Conservation (phyloP, 345 rosid genomes). For the Noccaea caerulescens region DNA sequence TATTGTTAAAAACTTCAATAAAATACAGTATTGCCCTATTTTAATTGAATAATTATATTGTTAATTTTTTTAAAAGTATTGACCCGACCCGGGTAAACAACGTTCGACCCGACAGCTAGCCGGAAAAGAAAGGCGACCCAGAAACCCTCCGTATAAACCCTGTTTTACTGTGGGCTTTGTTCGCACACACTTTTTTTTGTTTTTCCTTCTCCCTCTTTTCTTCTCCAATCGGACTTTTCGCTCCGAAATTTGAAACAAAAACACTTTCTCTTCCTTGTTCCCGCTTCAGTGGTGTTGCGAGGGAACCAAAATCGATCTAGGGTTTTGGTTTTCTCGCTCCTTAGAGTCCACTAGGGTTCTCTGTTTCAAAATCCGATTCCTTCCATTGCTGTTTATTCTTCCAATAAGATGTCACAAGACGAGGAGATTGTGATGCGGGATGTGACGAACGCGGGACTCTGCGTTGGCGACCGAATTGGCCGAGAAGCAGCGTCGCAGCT, state of each 20-base stretch:
- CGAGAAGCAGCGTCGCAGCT: slow-evolving; percentile 79
- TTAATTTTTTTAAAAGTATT: not conserved
- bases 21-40: no score
- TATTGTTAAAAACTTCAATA: no score
- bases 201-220: not conserved
- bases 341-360: slow-evolving; percentile 20
- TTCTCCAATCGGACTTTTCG: slow-evolving; percentile 30
- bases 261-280: slow-evolving; percentile 30
- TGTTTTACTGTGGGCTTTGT: slow-evolving; percentile 24
- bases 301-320: slow-evolving; percentile 41
- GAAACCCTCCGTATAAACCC: slow-evolving; percentile 41
- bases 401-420: slow-evolving; percentile 61
- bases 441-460: slow-evolving; percentile 77
- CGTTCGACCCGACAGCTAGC: slow-evolving; percentile 13
- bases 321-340: slow-evolving; percentile 41
- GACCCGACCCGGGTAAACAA: slow-evolving; percentile 27
- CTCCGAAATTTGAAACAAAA: slow-evolving; percentile 14
- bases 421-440: slow-evolving; percentile 89
- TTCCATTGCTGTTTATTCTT: not conserved
- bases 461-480: slow-evolving; percentile 77
- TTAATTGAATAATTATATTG: no score
- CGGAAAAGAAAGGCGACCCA: slow-evolving; percentile 33
- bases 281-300: slow-evolving; percentile 32
- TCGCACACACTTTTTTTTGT: slow-evolving; percentile 29
- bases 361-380: slow-evolving; percentile 18